These are phyloP conservation scores for Penicillium sp. DNA, from an alignment of 2,329 filamentous ascomycete genomes.

Conservation along the genomic window DNA sequence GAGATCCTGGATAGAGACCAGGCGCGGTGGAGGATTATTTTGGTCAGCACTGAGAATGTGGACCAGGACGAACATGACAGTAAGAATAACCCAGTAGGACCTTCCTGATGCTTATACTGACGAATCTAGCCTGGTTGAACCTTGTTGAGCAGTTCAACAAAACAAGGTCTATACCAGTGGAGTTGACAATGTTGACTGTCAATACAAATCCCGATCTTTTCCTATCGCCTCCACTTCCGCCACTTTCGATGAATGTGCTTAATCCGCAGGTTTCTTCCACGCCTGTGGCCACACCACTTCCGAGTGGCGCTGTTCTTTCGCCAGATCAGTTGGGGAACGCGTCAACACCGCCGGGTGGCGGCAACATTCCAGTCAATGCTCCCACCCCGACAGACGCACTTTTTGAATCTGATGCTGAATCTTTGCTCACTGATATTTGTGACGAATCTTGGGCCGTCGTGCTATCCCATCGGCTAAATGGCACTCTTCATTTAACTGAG, in stretches of 20 bases:
- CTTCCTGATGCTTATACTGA: constrained; percentile 23
- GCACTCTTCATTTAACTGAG: constrained; percentile 46
- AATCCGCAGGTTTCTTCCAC: constrained; percentile 42
- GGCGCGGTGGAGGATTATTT: constrained; percentile 60
- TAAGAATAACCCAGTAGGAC: constrained; percentile 31
- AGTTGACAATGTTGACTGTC: constrained; percentile 43
- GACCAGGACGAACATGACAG: constrained; percentile 58
- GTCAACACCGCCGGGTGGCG: constrained; percentile 40
- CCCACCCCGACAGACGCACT: constrained; percentile 40
- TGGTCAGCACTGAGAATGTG: constrained; percentile 58
- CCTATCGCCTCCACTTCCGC: constrained; percentile 38
- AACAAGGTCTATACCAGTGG: constrained; percentile 36
- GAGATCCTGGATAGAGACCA: constrained; percentile 59
- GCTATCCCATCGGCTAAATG: constrained; percentile 55
- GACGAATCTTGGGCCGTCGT: constrained; percentile 66
- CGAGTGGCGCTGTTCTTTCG: constrained; percentile 40
- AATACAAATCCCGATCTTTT: constrained; percentile 42
- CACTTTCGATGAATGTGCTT: constrained; percentile 39
- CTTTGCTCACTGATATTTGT: constrained; percentile 60
- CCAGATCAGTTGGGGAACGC: constrained; percentile 50
- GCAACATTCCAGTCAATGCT: constrained; percentile 43
- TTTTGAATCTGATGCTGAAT: constrained; percentile 58
- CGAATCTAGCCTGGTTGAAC: constrained; percentile 40
- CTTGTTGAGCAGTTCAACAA: constrained; percentile 47
- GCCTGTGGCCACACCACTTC: constrained; percentile 45